Evolutionary conservation across 2,329 filamentous ascomycete species (phyloP).

Genomic region (Cladosporium cucumerinum): DNA sequence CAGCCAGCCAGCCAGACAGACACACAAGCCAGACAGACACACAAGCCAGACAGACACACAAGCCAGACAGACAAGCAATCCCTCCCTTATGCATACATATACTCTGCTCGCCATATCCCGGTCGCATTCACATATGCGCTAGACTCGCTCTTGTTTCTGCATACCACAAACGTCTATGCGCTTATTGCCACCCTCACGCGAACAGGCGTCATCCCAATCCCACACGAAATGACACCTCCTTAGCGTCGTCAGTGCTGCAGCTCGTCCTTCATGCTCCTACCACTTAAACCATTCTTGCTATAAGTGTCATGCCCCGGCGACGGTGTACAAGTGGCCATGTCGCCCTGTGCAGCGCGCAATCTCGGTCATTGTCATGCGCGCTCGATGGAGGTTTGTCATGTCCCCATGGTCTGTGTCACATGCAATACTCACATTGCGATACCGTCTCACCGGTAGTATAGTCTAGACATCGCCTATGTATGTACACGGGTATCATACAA

Average conservation of each 20-base stretch:
- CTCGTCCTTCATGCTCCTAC: background rate
- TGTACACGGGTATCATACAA: background rate
- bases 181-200: background rate
- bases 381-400: background rate
- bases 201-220: background rate
- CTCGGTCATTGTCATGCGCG: background rate
- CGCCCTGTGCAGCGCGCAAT: background rate
- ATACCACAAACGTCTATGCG: background rate
- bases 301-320: background rate
- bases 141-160: conserved; percentile 8
- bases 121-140: background rate
- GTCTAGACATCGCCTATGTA: background rate
- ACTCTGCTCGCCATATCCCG: background rate
- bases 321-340: background rate
- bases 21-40: background rate
- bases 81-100: background rate
- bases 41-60: background rate
- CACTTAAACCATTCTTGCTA: background rate
- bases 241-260: conserved; percentile 5
- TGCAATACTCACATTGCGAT: background rate
- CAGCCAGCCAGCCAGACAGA: too few species aligned
- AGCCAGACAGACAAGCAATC: conserved; percentile 6
- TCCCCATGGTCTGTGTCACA: background rate
- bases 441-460: background rate
- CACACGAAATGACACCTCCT: background rate